A percentile compares a stretch with the other conserved stretches of the same genome.
Evolutionary conservation across 2,329 filamentous ascomycete genomes (phyloP).

Genomic region (Phialocephala subalpina): DNA sequence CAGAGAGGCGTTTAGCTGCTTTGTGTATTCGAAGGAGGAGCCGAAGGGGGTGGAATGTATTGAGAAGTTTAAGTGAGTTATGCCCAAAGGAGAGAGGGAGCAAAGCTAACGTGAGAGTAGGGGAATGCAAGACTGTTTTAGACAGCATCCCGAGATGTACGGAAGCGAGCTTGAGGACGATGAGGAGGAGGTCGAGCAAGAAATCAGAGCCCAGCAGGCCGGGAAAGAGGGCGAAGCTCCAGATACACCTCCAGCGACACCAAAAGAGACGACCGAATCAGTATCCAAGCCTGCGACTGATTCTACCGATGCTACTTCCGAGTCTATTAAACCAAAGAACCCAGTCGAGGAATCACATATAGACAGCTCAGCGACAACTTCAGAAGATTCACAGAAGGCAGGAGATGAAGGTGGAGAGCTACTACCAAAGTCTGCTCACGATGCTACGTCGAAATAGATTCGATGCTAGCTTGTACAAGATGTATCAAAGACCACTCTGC

Average conservation of each 20-base stretch:
- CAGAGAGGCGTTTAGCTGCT: slow-evolving; percentile 95
- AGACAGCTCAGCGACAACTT: slow-evolving; percentile 35
- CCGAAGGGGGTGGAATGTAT: slow-evolving; percentile 98
- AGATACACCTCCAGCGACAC: slow-evolving; percentile 13
- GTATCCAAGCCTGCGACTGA: neutral
- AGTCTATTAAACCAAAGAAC: slow-evolving; percentile 21
- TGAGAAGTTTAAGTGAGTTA: slow-evolving; percentile 90
- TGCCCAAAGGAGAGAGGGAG: neutral
- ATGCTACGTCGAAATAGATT: slow-evolving; percentile 44
- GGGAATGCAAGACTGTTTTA: slow-evolving; percentile 97
- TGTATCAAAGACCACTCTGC: slow-evolving; percentile 34
- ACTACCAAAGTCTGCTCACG: slow-evolving; percentile 58
- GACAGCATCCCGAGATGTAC: slow-evolving; percentile 90
- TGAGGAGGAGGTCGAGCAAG: slow-evolving; percentile 59
- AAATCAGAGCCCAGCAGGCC: slow-evolving; percentile 33
- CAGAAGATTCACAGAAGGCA: slow-evolving; percentile 29
- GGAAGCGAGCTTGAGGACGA: slow-evolving; percentile 87
- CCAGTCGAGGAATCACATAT: slow-evolving; percentile 38
- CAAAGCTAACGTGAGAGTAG: slow-evolving; percentile 54
- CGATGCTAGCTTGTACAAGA: slow-evolving; percentile 33
- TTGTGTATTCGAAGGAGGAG: slow-evolving; percentile 93
- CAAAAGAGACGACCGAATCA: slow-evolving; percentile 16
- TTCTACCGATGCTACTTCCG: slow-evolving; percentile 6
- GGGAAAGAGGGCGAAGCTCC: slow-evolving; percentile 31
- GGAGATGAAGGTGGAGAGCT: slow-evolving; percentile 51